Conservation (phyloP, 1,139 yeast genomes). For the Nakaseomyces glabratus region DNA sequence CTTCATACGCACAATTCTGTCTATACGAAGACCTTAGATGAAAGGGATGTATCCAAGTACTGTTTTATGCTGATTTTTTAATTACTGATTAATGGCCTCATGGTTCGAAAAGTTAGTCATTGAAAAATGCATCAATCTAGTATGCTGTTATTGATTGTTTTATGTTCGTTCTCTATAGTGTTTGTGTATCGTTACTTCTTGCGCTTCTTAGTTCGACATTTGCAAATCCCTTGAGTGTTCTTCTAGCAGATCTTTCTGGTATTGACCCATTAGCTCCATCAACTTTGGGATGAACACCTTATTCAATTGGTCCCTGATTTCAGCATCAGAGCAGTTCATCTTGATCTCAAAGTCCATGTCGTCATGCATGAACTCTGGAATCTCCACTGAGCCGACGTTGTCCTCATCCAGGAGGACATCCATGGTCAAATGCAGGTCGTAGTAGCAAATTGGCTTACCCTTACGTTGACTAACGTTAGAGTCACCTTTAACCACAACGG, state of each 20-base stretch:
- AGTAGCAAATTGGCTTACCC: constrained; percentile 68
- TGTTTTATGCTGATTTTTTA: no score
- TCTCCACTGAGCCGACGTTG: constrained; percentile 34
- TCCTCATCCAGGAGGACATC: constrained; percentile 35
- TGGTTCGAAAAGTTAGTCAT: no score
- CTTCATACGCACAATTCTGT: no score
- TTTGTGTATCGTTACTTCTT: no score
- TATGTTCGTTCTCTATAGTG: no score
- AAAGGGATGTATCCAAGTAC: no score
- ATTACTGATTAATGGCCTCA: no score
- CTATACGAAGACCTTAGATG: no score
- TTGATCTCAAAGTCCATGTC: constrained; percentile 55
- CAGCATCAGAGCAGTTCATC: constrained; percentile 3
- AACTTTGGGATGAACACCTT: constrained; percentile 44
- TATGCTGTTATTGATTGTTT: no score
- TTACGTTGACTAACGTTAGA: constrained; percentile 77
- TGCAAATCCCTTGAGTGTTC: constrained; percentile 57
- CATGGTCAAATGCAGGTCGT: constrained; percentile 51
- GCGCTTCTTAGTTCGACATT: constrained; percentile 26
- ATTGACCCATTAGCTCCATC: constrained; percentile 40
- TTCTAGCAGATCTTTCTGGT: constrained; percentile 52
- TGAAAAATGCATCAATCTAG: no score
- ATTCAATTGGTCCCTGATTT: not conserved
- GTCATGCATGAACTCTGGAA: constrained; percentile 70
- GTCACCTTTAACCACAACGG: constrained; percentile 50